Evolutionary conservation across 2,329 filamentous ascomycete species (phyloP), one percentile per base, ranked within the genome.

Genomic region (Phyllosticta citribraziliensis): DNA sequence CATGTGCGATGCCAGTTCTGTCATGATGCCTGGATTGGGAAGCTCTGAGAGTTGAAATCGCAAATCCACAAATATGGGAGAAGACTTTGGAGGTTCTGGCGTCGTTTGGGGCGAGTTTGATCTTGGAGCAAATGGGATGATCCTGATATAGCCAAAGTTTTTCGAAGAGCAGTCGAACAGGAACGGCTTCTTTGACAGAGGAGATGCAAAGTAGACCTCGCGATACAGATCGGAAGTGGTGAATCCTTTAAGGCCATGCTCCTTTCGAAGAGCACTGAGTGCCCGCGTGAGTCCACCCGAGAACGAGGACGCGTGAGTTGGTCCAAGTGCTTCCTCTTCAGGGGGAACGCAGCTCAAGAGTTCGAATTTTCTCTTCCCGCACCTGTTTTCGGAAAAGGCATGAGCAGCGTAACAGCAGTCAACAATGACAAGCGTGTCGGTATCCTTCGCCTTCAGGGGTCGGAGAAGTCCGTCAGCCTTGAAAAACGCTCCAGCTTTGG

Each of bases 181-280:
- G 22, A 62, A 62, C 2, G 65, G 64, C 58, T 65, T 66, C 20
- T 71, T 0, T 74, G 75, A 52, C 76, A 75, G 19, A 77, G 74
- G 24, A 76, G 73, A 56, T 78, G 73, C 1, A 75, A 67, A n/a
- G 81, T 74, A 0, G 76, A 79, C 58, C 81, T 82, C 58, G 82
- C 63, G 54, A 51, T 65, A 65, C 4, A 66, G 61, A 2, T 63
- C 53, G 1, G 62, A 62, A 3, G 65, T 66, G 3, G 63, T 60
- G 47, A 66, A 65, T 1, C 65, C 65, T 5, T 55, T 20, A 17
- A n/a, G 8, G 4, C 63, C 25, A n/a, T 60, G 17, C 14, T 17
- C 12, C 33, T 40, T 40, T 17, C 33, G 33, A 17, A 66, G 60
- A 53, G 60, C 47, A 2, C 30, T 51, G 22, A 27, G 20, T 14